These are phyloP conservation scores for Paragyromitra xinjiangensis DNA, from an alignment of 495 filamentous ascomycete genomes.

Conservation along the genomic window DNA sequence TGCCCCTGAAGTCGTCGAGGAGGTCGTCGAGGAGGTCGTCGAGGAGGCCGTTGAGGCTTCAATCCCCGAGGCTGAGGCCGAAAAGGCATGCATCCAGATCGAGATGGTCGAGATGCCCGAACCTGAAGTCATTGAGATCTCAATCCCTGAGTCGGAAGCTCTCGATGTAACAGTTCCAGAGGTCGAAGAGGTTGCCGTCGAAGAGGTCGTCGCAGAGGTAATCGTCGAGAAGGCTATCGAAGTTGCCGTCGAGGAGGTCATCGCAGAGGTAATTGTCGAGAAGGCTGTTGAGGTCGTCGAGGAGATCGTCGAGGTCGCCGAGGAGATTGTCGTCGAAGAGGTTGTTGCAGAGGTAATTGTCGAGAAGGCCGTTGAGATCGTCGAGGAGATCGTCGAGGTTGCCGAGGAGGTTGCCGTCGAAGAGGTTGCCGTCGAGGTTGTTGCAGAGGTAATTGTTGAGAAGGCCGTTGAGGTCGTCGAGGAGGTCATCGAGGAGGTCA, in stretches of 20 bases:
- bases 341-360: background rate
- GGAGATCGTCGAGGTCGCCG: no score
- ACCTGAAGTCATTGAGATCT: constrained; percentile 24
- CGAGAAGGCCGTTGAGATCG: background rate
- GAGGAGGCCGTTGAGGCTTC: constrained; percentile 32
- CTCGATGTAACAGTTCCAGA: constrained; percentile 19
- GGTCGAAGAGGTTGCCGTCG: constrained; percentile 11
- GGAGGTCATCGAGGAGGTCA: constrained; percentile 1
- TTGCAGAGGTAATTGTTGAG: background rate
- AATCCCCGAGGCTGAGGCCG: constrained; percentile 21
- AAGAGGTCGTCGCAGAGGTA: background rate
- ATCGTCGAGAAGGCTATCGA: constrained; percentile 15
- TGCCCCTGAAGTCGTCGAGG: constrained; percentile 10
- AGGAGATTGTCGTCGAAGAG: background rate
- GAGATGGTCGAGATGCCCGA: constrained; percentile 29
- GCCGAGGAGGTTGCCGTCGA: background rate
- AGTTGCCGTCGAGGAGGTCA: background rate
- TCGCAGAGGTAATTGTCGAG: background rate
- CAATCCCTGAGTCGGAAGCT: constrained; percentile 32
- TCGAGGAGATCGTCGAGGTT: constrained; percentile 4
- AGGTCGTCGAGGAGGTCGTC: constrained; percentile 26
- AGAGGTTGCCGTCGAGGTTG: background rate
- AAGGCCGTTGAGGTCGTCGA: background rate
- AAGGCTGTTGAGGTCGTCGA: background rate
- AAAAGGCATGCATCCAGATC: constrained; percentile 40